phyloP scores from a whole-genome alignment of 192 early-diverging fungal species.

The Coemansia sp. region DNA sequence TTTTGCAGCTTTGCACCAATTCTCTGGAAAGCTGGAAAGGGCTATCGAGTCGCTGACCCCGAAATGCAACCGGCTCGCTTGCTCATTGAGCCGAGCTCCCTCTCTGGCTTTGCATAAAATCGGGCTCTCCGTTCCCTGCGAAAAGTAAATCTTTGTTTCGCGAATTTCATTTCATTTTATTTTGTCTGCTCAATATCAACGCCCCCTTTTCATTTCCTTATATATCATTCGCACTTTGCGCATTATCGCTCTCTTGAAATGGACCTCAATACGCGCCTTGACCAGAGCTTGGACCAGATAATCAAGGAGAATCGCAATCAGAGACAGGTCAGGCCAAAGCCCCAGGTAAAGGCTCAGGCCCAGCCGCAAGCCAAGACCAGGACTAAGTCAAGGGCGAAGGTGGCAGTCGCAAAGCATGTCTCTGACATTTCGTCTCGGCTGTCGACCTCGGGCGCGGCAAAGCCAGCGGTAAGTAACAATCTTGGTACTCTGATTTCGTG shows the following conservation, averaged over 20 bases:
- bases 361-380: background rate
- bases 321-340: constrained; percentile 4
- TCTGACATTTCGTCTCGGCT: background rate
- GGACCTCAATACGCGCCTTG: constrained; percentile 39
- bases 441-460: constrained; percentile 5
- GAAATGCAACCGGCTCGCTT: too few species aligned
- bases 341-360: constrained; percentile 22
- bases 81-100: too few species aligned
- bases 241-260: constrained; percentile 2
- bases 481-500: too few species aligned
- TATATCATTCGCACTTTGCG: background rate
- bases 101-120: too few species aligned
- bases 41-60: too few species aligned
- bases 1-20: too few species aligned
- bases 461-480: constrained; percentile 14
- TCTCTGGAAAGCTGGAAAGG: too few species aligned
- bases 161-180: too few species aligned
- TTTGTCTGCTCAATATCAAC: background rate
- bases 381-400: constrained; percentile 2
- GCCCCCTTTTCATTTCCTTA: background rate
- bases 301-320: constrained; percentile 32
- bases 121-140: too few species aligned
- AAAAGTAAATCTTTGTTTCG: too few species aligned
- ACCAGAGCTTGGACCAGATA: constrained; percentile 51
- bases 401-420: background rate